Conservation (phyloP, 2,329 filamentous ascomycete species). For the Fusarium siculi region DNA sequence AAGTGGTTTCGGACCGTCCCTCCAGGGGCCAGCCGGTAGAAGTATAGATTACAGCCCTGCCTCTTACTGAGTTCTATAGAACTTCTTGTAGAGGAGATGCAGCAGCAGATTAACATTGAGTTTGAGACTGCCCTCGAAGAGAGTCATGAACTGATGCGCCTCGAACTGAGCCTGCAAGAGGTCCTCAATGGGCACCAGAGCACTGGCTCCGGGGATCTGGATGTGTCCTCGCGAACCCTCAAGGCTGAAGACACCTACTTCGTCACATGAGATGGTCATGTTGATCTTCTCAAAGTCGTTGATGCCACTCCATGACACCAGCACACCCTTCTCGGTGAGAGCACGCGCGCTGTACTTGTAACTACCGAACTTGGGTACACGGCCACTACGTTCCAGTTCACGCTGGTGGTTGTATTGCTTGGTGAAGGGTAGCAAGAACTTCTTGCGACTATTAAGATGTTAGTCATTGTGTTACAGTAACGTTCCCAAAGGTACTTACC, state of each 20-base stretch:
- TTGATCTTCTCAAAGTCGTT: conserved; percentile 86
- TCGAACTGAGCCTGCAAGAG: conserved; percentile 97
- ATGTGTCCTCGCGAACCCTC: conserved; percentile 92
- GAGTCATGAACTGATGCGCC: conserved; percentile 93
- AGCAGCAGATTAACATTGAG: conserved; percentile 97
- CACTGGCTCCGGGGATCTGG: conserved; percentile 94
- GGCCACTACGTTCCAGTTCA: conserved; percentile 90
- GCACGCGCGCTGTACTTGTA: conserved; percentile 96
- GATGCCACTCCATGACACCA: conserved; percentile 91
- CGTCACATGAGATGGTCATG: conserved; percentile 91
- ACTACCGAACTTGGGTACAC: conserved; percentile 95
- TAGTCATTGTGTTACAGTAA: conserved; percentile 19
- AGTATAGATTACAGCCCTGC: conserved; percentile 10
- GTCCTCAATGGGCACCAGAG: conserved; percentile 89
- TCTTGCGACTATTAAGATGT: conserved; percentile 75
- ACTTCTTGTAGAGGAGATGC: conserved; percentile 99
- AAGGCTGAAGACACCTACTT: conserved; percentile 92
- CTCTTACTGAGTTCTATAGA: conserved; percentile 78
- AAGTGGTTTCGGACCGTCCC: conserved; percentile 22
- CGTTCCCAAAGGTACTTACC: conserved; percentile 59
- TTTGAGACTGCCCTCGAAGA: conserved; percentile 86
- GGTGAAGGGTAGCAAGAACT: conserved; percentile 94
- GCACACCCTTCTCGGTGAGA: conserved; percentile 90
- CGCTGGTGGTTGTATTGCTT: conserved; percentile 99
- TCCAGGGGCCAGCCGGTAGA: conserved; percentile 25